Evolutionary conservation across 345 rosid genomes (phyloP).

Genomic region (Iberis pinnata): DNA sequence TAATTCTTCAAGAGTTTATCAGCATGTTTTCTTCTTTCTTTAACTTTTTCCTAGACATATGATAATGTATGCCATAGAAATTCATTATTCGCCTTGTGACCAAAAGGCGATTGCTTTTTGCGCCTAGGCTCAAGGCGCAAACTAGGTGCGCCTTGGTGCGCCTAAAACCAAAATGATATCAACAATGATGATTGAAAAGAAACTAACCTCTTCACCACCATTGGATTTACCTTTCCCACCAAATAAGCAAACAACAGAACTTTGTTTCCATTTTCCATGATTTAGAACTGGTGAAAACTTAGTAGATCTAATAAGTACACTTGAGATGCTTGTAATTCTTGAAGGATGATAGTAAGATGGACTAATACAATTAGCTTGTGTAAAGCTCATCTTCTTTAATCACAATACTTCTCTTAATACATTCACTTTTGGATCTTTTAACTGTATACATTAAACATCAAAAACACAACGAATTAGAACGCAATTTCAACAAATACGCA

Average conservation of each 20-base stretch:
- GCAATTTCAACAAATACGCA: neutral
- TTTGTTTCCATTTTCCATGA: conserved; percentile 24
- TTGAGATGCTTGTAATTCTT: conserved; percentile 12
- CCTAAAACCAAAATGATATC: too few species aligned
- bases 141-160: too few species aligned
- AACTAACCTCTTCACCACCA: conserved; percentile 39
- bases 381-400: conserved; percentile 22
- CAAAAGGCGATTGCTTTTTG: too few species aligned
- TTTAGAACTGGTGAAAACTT: conserved; percentile 26
- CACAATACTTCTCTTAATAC: neutral
- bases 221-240: conserved; percentile 58
- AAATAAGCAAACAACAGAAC: conserved; percentile 44
- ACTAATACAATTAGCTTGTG: conserved; percentile 30
- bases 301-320: conserved; percentile 5
- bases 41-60: too few species aligned
- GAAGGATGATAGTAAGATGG: conserved; percentile 16
- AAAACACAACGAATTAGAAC: neutral
- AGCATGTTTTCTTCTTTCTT: too few species aligned
- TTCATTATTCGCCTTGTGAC: too few species aligned
- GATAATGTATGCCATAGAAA: too few species aligned
- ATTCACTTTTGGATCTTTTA: neutral
- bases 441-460: neutral
- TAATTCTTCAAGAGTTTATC: too few species aligned
- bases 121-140: too few species aligned
- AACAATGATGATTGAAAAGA: too few species aligned